Conservation (phyloP, 2,329 filamentous ascomycete genomes). For the Verticillium nonalfalfae region DNA sequence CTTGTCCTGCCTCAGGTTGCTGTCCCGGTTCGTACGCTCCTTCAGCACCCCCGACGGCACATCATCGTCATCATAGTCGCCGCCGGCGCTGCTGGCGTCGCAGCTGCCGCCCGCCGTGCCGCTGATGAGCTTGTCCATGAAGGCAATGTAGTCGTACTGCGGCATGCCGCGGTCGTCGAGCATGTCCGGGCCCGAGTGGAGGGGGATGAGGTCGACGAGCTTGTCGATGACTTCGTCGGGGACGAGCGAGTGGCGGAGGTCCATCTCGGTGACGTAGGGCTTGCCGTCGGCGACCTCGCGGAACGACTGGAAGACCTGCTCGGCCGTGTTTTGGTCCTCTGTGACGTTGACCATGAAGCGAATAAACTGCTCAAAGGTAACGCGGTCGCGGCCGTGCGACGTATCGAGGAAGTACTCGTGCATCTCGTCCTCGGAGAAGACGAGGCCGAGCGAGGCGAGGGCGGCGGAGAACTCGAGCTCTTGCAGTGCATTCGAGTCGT, state of each 20-base stretch:
- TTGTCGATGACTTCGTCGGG: constrained; percentile 97
- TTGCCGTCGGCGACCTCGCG: constrained; percentile 96
- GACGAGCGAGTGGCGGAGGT: constrained; percentile 88
- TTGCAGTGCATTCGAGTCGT: constrained; percentile 80
- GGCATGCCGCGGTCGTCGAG: constrained; percentile 75
- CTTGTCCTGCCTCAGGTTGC: constrained; percentile 26
- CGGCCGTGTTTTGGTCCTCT: constrained; percentile 96
- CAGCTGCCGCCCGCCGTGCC: constrained; percentile 19
- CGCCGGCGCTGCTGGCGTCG: constrained; percentile 8
- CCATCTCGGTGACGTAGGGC: constrained; percentile 97
- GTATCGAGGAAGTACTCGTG: constrained; percentile 88
- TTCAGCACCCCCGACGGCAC: constrained; percentile 22
- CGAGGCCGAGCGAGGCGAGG: constrained; percentile 86
- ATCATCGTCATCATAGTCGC: constrained; percentile 17
- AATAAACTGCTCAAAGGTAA: constrained; percentile 98
- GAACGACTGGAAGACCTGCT: constrained; percentile 98
- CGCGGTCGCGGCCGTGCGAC: constrained; percentile 69
- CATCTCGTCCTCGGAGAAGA: constrained; percentile 98
- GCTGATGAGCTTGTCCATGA: constrained; percentile 83
- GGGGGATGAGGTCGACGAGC: constrained; percentile 78
- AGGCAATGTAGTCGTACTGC: constrained; percentile 94
- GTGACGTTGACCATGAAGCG: constrained; percentile 99
- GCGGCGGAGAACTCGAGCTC: constrained; percentile 96
- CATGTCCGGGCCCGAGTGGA: constrained; percentile 77
- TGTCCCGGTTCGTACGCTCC: constrained; percentile 25